Evolutionary conservation across 78 protist genomes (phyloP).

Genomic region (Emiliania huxleyi): DNA sequence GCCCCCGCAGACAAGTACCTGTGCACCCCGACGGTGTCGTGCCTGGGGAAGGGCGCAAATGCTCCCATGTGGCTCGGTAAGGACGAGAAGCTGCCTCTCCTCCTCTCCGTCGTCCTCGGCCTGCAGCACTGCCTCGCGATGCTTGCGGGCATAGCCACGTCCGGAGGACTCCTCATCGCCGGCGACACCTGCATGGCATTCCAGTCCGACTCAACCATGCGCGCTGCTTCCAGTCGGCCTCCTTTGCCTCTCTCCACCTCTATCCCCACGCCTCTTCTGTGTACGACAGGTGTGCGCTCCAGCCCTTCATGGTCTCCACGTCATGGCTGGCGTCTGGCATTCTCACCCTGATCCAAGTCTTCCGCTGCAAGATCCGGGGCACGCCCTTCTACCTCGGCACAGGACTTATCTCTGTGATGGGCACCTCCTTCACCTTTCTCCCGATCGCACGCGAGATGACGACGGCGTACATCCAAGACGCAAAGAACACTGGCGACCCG

Average conservation of each 20-base stretch:
- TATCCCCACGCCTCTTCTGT: background rate
- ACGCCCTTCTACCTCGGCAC: constrained; percentile 9
- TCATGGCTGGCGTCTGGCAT: background rate
- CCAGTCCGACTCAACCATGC: background rate
- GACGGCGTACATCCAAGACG: background rate
- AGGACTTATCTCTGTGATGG: constrained; percentile 27
- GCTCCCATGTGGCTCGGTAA: too few relatives aligned
- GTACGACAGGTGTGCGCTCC: too few relatives aligned
- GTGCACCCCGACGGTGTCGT: too few relatives aligned
- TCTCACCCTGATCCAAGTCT: background rate
- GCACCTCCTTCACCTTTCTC: constrained; percentile 42
- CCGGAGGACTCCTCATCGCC: background rate
- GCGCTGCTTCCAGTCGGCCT: background rate
- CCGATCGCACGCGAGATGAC: constrained; percentile 23
- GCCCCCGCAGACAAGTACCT: too few relatives aligned
- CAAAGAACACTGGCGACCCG: background rate
- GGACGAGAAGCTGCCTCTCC: background rate
- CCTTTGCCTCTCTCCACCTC: background rate
- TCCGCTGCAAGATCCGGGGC: background rate
- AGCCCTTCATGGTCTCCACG: background rate
- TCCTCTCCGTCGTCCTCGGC: constrained; percentile 14
- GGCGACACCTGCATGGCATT: background rate
- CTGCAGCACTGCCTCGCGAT: constrained; percentile 37
- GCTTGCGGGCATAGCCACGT: constrained; percentile 9
- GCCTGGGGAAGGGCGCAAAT: too few relatives aligned